Percentiles rank a stretch among this genome's conserved stretches.
Conservation (phyloP, 139 green algal genomes). For the Gonium pectorale region DNA sequence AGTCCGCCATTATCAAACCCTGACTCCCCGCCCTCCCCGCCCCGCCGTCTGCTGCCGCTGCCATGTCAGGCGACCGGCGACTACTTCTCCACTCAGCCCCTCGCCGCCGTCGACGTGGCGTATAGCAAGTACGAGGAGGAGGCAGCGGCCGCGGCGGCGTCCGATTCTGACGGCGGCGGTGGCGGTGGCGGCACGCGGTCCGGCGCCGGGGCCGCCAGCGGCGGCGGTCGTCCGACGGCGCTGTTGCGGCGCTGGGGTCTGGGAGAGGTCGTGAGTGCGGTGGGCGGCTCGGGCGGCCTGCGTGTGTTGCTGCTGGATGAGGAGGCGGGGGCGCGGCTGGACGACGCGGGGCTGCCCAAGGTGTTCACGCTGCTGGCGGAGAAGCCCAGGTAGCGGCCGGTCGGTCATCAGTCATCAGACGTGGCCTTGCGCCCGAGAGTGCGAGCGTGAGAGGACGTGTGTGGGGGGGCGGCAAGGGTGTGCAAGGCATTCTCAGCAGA, state of each 20-base stretch:
- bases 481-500: no score
- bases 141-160: not conserved
- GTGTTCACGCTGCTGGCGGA: constrained; percentile 56
- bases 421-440: no score
- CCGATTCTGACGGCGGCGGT: no score
- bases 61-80: constrained; percentile 5
- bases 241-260: constrained; percentile 55
- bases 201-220: not conserved
- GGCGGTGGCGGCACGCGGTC: not conserved
- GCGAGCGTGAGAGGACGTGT: no score
- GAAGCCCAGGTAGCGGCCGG: no score
- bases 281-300: constrained; percentile 28
- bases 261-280: constrained; percentile 60
- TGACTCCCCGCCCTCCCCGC: not conserved
- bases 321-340: constrained; percentile 51
- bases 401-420: no score
- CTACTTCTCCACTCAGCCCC: constrained; percentile 43
- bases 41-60: not conserved
- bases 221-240: not conserved
- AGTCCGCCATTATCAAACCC: no score
- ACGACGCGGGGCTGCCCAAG: constrained; percentile 60
- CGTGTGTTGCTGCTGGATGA: constrained; percentile 52
- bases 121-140: constrained; percentile 56
- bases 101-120: constrained; percentile 46
- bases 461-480: no score